Percentiles rank a stretch among this genome's conserved stretches.
phyloP scores from a whole-genome alignment of 225 moss, liverwort and hornwort species.

The Sphagnum contortum region DNA sequence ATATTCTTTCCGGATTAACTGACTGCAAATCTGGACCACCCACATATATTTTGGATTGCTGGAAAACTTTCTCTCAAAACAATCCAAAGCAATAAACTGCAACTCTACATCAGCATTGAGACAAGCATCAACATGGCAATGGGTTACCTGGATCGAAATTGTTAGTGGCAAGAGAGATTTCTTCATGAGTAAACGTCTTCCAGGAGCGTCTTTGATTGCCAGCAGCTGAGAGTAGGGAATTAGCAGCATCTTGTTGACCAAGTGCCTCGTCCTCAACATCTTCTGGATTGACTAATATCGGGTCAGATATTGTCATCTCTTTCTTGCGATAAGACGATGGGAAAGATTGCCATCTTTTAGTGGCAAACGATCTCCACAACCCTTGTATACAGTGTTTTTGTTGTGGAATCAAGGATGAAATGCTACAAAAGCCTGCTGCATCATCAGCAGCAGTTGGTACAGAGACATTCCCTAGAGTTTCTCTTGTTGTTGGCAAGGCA shows the following conservation, averaged over 20 bases:
- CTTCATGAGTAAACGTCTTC: constrained; percentile 71
- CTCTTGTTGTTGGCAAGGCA: constrained; percentile 28
- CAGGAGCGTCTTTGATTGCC: constrained; percentile 57
- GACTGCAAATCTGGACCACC: too few relatives aligned
- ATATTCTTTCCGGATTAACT: too few relatives aligned
- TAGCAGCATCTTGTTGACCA: constrained; percentile 30
- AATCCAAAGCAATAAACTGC: too few relatives aligned
- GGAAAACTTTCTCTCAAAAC: too few relatives aligned
- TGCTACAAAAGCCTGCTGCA: constrained; percentile 16
- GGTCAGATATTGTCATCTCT: constrained; percentile 65
- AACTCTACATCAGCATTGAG: too few relatives aligned
- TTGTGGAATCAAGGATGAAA: constrained; percentile 12
- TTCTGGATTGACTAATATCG: constrained; percentile 45
- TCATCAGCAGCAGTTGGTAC: constrained; percentile 31
- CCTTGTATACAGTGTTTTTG: constrained; percentile 63
- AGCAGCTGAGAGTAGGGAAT: constrained; percentile 43
- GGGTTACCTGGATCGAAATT: constrained; percentile 49
- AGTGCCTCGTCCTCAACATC: constrained; percentile 13
- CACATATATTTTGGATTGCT: too few relatives aligned
- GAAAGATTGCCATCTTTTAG: constrained; percentile 80
- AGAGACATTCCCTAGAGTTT: constrained; percentile 35
- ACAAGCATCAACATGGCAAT: too few relatives aligned
- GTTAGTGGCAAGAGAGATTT: constrained; percentile 63
- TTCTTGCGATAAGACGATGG: constrained; percentile 72
- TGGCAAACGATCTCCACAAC: constrained; percentile 82